Conservation (phyloP, 2,329 filamentous ascomycete genomes). For the Conoideocrella luteorostrata region DNA sequence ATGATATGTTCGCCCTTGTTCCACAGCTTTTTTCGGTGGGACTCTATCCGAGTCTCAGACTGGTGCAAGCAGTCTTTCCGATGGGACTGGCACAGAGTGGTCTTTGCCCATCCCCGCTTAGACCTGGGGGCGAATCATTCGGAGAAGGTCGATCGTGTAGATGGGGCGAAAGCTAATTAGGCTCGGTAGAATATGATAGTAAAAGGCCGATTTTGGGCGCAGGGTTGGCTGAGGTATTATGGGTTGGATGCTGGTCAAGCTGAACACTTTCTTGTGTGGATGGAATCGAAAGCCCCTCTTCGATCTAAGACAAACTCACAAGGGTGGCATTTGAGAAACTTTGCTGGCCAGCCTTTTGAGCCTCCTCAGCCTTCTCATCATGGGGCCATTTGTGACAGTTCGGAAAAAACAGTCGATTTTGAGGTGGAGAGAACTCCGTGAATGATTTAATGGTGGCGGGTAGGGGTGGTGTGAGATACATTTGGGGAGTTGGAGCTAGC, state of each 20-base stretch:
- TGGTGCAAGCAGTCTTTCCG: background rate
- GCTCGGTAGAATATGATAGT: background rate
- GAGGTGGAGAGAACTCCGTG: background rate
- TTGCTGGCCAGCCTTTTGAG: background rate
- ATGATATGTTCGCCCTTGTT: background rate
- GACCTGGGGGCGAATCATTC: background rate
- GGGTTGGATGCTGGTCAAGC: background rate
- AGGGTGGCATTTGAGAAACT: background rate
- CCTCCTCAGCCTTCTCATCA: background rate
- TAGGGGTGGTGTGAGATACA: slow-evolving; percentile 1
- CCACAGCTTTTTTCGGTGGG: background rate
- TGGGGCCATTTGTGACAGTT: background rate
- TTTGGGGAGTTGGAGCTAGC: slow-evolving; percentile 17
- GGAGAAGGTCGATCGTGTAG: background rate
- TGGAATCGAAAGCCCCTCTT: background rate
- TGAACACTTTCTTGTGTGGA: background rate
- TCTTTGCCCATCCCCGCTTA: background rate
- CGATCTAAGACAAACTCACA: background rate
- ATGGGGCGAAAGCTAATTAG: background rate
- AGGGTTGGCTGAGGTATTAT: background rate
- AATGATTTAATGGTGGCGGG: background rate
- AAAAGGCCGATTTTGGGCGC: background rate
- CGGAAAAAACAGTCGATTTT: background rate
- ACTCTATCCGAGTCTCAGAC: slow-evolving; percentile 1
- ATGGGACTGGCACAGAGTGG: background rate